These are phyloP conservation scores for Ogataea thermomethanolica DNA, from an alignment of 805 yeast genomes.

Conservation along the genomic window DNA sequence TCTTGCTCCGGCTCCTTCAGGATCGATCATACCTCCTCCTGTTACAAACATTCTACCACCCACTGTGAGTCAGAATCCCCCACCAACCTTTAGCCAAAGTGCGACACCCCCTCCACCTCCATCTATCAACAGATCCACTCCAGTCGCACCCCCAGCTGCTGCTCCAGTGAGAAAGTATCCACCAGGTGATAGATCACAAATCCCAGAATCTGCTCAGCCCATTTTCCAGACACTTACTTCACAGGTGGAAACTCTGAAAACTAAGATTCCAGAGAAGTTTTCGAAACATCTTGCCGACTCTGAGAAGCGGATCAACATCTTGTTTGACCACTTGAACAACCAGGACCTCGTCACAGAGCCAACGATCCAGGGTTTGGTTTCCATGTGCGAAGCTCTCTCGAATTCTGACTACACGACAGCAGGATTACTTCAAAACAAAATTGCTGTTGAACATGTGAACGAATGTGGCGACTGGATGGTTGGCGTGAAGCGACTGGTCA, in stretches of 20 bases:
- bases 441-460: slow-evolving; percentile 59
- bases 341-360: slow-evolving; percentile 58
- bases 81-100: slow-evolving; percentile 4
- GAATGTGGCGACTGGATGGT: slow-evolving; percentile 91
- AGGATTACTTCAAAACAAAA: slow-evolving; percentile 46
- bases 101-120: slow-evolving; percentile 23
- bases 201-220: slow-evolving; percentile 54
- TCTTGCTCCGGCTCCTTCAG: slow-evolving; percentile 7
- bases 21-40: slow-evolving; percentile 16
- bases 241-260: slow-evolving; percentile 60
- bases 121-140: slow-evolving; percentile 12
- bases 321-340: slow-evolving; percentile 76
- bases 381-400: slow-evolving; percentile 48
- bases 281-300: slow-evolving; percentile 74
- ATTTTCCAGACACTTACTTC: slow-evolving; percentile 54
- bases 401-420: slow-evolving; percentile 60
- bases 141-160: slow-evolving; percentile 19
- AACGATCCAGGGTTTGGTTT: slow-evolving; percentile 51
- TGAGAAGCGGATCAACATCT: slow-evolving; percentile 71
- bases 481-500: slow-evolving; percentile 84
- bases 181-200: slow-evolving; percentile 65
- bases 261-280: slow-evolving; percentile 71
- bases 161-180: slow-evolving; percentile 38
- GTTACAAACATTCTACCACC: neutral
- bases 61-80: neutral